These are phyloP conservation scores for Eucalyptus melliodora DNA, from an alignment of 345 rosid species.

Conservation along the genomic window DNA sequence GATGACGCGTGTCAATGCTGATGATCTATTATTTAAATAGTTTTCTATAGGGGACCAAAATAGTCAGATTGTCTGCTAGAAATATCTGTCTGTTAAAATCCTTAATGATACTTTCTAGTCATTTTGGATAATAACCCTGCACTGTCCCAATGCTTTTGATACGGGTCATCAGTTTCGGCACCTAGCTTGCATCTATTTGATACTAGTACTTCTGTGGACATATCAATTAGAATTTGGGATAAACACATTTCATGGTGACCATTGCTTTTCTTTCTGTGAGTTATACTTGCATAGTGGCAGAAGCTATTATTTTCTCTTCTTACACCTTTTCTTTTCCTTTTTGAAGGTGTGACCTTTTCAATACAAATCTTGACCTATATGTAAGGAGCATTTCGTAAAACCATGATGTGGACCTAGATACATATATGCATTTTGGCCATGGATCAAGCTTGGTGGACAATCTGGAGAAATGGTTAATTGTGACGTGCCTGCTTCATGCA, in stretches of 20 bases:
- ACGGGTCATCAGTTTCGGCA: neutral
- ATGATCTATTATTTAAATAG: neutral
- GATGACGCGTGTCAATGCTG: neutral
- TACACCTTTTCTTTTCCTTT: neutral
- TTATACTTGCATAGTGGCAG: neutral
- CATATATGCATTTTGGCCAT: neutral
- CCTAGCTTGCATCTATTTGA: neutral
- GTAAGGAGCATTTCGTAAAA: constrained; percentile 68
- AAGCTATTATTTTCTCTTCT: neutral
- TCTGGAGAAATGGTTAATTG: neutral
- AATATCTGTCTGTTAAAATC: neutral
- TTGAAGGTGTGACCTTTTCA: constrained; percentile 67
- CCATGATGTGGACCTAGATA: neutral
- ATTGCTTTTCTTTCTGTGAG: neutral
- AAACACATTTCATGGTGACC: neutral
- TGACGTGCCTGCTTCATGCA: neutral
- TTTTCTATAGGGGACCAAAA: neutral
- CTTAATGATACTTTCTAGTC: neutral
- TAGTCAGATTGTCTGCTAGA: neutral
- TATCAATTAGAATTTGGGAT: neutral
- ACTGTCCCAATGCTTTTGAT: neutral
- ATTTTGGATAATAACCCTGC: neutral
- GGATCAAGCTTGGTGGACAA: neutral
- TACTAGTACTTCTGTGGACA: neutral
- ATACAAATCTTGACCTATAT: constrained; percentile 67